Evolutionary conservation across 1,284 basidiomycete genomes (phyloP).

Genomic region (Trichosporon sp.): DNA sequence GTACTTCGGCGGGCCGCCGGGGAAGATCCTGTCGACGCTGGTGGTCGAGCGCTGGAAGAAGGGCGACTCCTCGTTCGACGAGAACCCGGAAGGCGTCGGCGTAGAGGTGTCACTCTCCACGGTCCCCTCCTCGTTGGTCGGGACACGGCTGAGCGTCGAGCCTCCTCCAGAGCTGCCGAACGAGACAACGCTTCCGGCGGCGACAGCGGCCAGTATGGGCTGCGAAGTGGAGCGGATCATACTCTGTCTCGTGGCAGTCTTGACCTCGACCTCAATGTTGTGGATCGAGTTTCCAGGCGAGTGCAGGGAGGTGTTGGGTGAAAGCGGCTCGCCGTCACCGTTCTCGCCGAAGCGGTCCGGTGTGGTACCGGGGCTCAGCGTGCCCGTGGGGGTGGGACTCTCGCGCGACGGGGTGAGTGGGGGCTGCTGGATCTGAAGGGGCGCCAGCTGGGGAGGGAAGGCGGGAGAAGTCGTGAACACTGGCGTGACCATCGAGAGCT

Average conservation of each 20-base stretch:
- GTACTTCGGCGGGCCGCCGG: neutral
- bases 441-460: neutral
- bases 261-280: neutral
- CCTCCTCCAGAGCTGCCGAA: neutral
- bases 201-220: neutral
- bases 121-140: neutral
- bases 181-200: neutral
- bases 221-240: constrained; percentile 1
- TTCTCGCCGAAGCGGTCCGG: neutral
- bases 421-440: neutral
- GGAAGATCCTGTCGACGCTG: neutral
- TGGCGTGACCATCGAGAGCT: neutral
- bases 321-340: neutral
- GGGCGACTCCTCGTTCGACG: neutral
- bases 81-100: neutral
- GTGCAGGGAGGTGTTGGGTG: neutral
- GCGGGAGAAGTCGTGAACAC: neutral
- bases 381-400: neutral
- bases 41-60: neutral
- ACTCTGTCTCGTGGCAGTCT: neutral
- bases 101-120: neutral
- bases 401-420: neutral
- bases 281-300: neutral
- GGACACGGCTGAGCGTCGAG: neutral
- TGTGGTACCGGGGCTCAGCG: neutral